Conservation (phyloP, 148 eudicot genomes). For the Nepenthes gracilis region DNA sequence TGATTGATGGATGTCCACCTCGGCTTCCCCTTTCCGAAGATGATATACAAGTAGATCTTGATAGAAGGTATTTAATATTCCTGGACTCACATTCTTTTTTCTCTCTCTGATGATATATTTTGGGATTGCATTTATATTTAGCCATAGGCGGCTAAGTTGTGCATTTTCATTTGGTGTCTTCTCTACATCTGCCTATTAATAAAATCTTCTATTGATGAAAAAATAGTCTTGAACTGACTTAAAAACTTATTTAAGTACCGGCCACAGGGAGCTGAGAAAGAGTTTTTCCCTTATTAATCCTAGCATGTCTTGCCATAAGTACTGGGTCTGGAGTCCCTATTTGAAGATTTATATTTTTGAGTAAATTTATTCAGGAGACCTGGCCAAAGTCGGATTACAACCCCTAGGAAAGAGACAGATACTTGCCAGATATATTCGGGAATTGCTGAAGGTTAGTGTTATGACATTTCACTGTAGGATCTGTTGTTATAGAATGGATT, state of each 20-base stretch:
- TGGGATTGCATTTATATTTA: too few species aligned
- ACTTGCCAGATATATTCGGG: constrained; percentile 82
- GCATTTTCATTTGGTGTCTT: too few species aligned
- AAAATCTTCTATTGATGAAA: too few species aligned
- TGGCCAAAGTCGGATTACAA: constrained; percentile 96
- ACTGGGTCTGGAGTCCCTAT: not conserved
- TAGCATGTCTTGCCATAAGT: not conserved
- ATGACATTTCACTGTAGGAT: not conserved
- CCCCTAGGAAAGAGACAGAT: constrained; percentile 98
- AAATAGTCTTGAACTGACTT: too few species aligned
- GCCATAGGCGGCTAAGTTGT: too few species aligned
- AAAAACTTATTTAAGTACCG: too few species aligned
- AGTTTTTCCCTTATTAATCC: not conserved
- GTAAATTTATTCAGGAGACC: constrained; percentile 64
- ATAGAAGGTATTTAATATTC: constrained; percentile 49
- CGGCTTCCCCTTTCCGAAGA: constrained; percentile 71
- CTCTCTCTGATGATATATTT: too few species aligned
- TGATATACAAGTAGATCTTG: constrained; percentile 80
- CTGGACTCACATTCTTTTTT: not conserved
- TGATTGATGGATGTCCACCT: constrained; percentile 93
- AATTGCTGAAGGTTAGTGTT: constrained; percentile 59
- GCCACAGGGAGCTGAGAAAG: too few species aligned
- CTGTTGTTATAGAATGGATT: not conserved
- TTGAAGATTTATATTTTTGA: not conserved
- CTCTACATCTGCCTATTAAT: too few species aligned